A percentile compares a stretch with the other conserved stretches of the same genome.
Evolutionary conservation across 495 filamentous ascomycete species (phyloP).

Genomic region (Penicillium coffeae): DNA sequence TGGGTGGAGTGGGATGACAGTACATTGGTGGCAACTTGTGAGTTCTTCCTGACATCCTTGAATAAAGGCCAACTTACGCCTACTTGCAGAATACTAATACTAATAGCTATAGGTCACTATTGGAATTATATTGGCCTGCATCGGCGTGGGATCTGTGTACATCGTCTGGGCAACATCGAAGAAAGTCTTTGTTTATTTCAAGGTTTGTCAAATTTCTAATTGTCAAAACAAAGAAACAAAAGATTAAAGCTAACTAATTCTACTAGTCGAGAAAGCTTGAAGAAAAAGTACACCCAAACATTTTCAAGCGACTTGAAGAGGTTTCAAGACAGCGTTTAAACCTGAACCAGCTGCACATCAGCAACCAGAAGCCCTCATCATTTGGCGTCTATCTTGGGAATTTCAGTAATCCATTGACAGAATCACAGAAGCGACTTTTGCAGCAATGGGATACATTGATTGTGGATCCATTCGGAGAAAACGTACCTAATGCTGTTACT

Average conservation of each 20-base stretch:
- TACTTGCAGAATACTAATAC: conserved; percentile 12
- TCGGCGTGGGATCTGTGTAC: conserved; percentile 28
- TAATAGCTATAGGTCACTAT: conserved; percentile 30
- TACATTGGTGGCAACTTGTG: conserved; percentile 45
- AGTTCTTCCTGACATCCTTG: conserved; percentile 8
- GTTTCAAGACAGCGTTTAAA: conserved; percentile 24
- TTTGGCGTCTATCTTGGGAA: conserved; percentile 50
- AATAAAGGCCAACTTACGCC: conserved; percentile 4
- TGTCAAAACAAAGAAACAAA: not conserved
- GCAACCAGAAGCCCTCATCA: conserved; percentile 33
- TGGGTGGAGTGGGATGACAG: conserved; percentile 34
- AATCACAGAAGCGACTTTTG: conserved; percentile 32
- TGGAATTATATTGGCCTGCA: conserved; percentile 32
- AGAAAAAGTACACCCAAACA: conserved; percentile 27
- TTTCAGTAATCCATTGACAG: conserved; percentile 30
- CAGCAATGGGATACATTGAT: conserved; percentile 47
- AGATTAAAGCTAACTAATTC: not conserved
- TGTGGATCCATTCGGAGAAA: conserved; percentile 41
- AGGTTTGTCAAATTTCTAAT: conserved; percentile 32
- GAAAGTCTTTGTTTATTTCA: conserved; percentile 23
- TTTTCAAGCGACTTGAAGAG: conserved; percentile 24
- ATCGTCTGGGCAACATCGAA: conserved; percentile 25
- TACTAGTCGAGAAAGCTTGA: conserved; percentile 22
- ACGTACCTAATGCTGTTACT: conserved; percentile 38
- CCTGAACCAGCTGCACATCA: conserved; percentile 12